These are phyloP conservation scores for Calonectria pauciramosa DNA, from an alignment of 2,329 filamentous ascomycete species.

Conservation along the genomic window DNA sequence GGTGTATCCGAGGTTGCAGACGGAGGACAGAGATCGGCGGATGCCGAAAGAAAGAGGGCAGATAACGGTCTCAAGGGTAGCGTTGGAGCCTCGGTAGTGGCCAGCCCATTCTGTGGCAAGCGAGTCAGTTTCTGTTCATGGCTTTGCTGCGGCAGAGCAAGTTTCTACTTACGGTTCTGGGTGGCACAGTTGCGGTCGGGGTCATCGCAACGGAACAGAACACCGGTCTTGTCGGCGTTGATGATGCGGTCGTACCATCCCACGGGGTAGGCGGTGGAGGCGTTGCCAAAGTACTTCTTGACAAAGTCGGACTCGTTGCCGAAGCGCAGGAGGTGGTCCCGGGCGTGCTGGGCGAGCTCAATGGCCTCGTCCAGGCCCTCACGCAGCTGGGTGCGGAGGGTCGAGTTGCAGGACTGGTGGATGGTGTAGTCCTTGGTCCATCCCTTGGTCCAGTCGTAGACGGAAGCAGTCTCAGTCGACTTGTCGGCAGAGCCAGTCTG, in stretches of 20 bases:
- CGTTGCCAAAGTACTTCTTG: conserved; percentile 76
- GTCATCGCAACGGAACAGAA: conserved; percentile 78
- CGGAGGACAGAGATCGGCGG: conserved; percentile 68
- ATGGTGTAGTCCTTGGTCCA: conserved; percentile 61
- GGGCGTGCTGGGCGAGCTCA: conserved; percentile 70
- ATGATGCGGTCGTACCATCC: conserved; percentile 75
- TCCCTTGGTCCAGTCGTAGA: conserved; percentile 51
- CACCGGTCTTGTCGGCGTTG: conserved; percentile 67
- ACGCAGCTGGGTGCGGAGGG: conserved; percentile 68
- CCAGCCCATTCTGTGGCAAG: conserved; percentile 69
- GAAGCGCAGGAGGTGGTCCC: conserved; percentile 71
- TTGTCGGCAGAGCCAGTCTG: conserved; percentile 34
- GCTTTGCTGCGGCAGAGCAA: rapidly evolving
- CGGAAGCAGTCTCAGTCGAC: conserved; percentile 35
- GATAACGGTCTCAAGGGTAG: conserved; percentile 77
- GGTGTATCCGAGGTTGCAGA: conserved; percentile 75
- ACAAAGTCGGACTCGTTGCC: conserved; percentile 71
- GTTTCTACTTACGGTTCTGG: conserved; percentile 54
- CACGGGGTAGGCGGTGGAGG: conserved; percentile 68
- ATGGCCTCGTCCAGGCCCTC: conserved; percentile 71
- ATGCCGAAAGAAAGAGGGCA: conserved; percentile 72
- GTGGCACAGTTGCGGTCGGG: conserved; percentile 73
- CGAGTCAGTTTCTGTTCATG: conserved; percentile 1
- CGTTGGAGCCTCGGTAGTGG: conserved; percentile 77
- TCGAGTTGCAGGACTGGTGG: conserved; percentile 76